phyloP scores from a whole-genome alignment of 2,329 filamentous ascomycete genomes.

The Huntiella decipiens region DNA sequence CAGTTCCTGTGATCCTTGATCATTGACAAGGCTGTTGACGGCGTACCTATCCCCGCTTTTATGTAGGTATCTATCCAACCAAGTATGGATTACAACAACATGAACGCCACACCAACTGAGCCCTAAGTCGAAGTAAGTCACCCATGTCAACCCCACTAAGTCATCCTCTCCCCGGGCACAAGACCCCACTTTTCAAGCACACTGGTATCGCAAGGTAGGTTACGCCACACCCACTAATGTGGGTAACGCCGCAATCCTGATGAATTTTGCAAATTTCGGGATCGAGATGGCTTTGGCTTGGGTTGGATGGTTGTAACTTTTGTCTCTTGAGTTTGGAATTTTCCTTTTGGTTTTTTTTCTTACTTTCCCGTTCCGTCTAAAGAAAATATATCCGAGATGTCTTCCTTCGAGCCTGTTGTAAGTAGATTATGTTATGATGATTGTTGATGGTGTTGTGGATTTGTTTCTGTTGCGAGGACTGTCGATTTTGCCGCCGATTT shows the following conservation, averaged over 20 bases:
- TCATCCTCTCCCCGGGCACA: too few species aligned
- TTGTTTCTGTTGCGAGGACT: too few species aligned
- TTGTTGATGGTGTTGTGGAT: too few species aligned
- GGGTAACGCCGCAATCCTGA: slow-evolving; percentile 7
- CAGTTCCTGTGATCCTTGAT: neutral
- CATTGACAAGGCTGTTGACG: neutral
- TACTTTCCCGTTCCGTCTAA: slow-evolving; percentile 16
- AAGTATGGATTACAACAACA: neutral
- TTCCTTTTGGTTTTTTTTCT: slow-evolving; percentile 15
- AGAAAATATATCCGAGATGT: slow-evolving; percentile 35
- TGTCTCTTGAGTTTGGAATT: slow-evolving; percentile 7
- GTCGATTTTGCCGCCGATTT: too few species aligned
- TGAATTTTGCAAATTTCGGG: slow-evolving; percentile 10
- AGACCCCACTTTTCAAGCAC: too few species aligned
- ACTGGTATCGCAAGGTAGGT: too few species aligned
- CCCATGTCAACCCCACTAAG: too few species aligned
- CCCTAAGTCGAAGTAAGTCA: slow-evolving; percentile 7
- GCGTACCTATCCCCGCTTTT: neutral
- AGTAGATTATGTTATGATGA: slow-evolving; percentile 22
- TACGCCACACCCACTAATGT: slow-evolving; percentile 11
- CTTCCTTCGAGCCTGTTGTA: slow-evolving; percentile 52
- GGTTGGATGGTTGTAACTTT: slow-evolving; percentile 10
- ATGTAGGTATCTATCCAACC: neutral
- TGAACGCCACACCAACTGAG: slow-evolving; percentile 3
- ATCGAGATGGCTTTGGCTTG: slow-evolving; percentile 2